A percentile compares a stretch with the other conserved stretches of the same genome.
Evolutionary conservation across 1,139 yeast genomes (phyloP).

Genomic region (Magnusiomyces paraingens): DNA sequence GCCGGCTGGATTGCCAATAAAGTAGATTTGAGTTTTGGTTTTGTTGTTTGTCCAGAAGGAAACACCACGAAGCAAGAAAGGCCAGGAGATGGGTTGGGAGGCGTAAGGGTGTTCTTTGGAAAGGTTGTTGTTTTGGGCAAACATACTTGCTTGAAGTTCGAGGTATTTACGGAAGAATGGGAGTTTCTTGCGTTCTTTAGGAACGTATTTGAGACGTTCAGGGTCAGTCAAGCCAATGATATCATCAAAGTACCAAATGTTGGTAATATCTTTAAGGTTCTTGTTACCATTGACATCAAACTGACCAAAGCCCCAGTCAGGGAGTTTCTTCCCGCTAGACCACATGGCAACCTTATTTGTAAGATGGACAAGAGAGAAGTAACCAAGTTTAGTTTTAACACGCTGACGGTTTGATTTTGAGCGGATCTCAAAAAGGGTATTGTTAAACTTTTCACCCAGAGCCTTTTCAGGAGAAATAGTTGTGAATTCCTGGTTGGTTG

Average conservation of each 20-base stretch:
- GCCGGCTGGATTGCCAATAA: conserved; percentile 84
- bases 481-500: conserved; percentile 90
- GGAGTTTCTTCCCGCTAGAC: conserved; percentile 81
- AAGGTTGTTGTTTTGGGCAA: conserved; percentile 82
- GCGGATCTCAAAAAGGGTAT: conserved; percentile 74
- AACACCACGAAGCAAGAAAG: conserved; percentile 84
- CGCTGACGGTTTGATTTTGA: conserved; percentile 49
- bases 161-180: conserved; percentile 83
- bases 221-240: conserved; percentile 60
- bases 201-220: conserved; percentile 49
- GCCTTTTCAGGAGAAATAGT: conserved; percentile 59
- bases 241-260: conserved; percentile 71
- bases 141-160: conserved; percentile 85
- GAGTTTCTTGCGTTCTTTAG: conserved; percentile 46
- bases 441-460: conserved; percentile 52
- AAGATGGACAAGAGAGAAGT: conserved; percentile 66
- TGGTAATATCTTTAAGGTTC: conserved; percentile 58
- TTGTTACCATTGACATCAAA: conserved; percentile 95
- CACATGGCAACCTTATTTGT: conserved; percentile 91
- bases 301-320: conserved; percentile 92
- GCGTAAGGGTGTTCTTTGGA: conserved; percentile 94
- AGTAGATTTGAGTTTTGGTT: conserved; percentile 62
- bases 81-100: conserved; percentile 91
- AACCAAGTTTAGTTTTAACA: conserved; percentile 64
- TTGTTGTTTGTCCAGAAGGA: conserved; percentile 88